phyloP scores from a whole-genome alignment of 306 rosid species.

The Begonia fuchsioides region DNA sequence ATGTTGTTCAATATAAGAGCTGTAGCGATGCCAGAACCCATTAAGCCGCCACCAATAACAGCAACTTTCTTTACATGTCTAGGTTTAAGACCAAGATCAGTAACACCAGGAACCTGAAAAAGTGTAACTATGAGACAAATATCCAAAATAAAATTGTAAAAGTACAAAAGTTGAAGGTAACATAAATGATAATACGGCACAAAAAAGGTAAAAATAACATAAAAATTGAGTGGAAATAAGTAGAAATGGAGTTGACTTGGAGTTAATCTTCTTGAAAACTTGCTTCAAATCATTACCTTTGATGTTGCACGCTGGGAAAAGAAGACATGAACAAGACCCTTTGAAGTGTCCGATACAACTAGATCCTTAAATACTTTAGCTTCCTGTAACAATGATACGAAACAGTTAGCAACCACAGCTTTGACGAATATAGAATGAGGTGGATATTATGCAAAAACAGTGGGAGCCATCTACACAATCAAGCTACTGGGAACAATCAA shows the following conservation, averaged over 20 bases:
- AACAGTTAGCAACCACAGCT: neutral
- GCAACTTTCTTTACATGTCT: constrained; percentile 78
- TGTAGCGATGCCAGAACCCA: constrained; percentile 99
- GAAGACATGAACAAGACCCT: constrained; percentile 75
- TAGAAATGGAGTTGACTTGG: too few species aligned
- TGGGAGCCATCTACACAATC: constrained; percentile 1
- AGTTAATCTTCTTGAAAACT: neutral
- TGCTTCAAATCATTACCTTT: constrained; percentile 41
- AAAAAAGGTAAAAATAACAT: constrained; percentile 8
- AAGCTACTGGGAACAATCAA: constrained; percentile 8
- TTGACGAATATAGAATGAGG: constrained; percentile 7
- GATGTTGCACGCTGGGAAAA: constrained; percentile 77
- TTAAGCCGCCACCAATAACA: constrained; percentile 91
- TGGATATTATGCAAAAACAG: constrained; percentile 4
- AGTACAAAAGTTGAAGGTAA: too few species aligned
- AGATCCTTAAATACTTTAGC: constrained; percentile 52
- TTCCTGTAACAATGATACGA: constrained; percentile 45
- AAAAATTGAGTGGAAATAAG: neutral
- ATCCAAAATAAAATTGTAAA: too few species aligned
- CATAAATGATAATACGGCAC: too few species aligned
- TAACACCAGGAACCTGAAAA: constrained; percentile 73
- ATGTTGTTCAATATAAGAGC: constrained; percentile 63
- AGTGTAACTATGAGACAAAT: neutral
- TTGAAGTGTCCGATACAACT: constrained; percentile 60
- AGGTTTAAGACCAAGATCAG: constrained; percentile 84